Evolutionary conservation across 495 filamentous ascomycete species (phyloP).

Genomic region (Niebla homalea): DNA sequence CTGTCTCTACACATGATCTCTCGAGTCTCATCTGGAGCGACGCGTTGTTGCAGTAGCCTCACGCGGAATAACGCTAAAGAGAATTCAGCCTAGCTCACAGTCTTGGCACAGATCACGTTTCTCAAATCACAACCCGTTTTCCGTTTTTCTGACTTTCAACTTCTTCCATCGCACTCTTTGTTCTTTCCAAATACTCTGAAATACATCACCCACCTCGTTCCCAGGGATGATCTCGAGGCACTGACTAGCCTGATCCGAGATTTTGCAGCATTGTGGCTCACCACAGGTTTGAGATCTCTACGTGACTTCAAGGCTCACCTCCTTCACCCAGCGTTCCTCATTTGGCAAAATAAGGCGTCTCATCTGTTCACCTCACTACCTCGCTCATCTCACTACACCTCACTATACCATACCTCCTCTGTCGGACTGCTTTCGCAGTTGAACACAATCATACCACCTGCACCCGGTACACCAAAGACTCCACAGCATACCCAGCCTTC

Average conservation of each 20-base stretch:
- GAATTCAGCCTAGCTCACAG: background rate
- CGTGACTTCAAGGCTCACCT: slow-evolving; percentile 3
- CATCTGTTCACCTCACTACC: slow-evolving; percentile 6
- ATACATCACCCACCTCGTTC: too few species aligned
- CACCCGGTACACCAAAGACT: slow-evolving; percentile 1
- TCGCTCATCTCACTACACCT: slow-evolving; percentile 11
- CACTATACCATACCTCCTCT: slow-evolving; percentile 5
- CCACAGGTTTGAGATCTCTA: slow-evolving; percentile 8
- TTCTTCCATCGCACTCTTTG: too few species aligned
- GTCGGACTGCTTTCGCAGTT: slow-evolving; percentile 9
- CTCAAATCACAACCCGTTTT: too few species aligned
- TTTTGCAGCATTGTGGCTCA: background rate
- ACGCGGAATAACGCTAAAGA: background rate
- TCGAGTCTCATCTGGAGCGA: background rate
- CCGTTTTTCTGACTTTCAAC: too few species aligned
- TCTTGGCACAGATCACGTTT: too few species aligned
- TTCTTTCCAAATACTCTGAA: too few species aligned
- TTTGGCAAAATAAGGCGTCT: background rate
- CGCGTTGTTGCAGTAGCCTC: background rate
- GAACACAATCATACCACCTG: slow-evolving; percentile 9
- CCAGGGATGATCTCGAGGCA: too few species aligned
- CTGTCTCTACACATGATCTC: too few species aligned
- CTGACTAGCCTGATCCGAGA: too few species aligned
- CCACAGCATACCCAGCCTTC: slow-evolving; percentile 10
- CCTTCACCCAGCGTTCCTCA: slow-evolving; percentile 9